These are phyloP conservation scores for Mortierella sp. DNA, from an alignment of 371 early-diverging fungal species.

Conservation along the genomic window DNA sequence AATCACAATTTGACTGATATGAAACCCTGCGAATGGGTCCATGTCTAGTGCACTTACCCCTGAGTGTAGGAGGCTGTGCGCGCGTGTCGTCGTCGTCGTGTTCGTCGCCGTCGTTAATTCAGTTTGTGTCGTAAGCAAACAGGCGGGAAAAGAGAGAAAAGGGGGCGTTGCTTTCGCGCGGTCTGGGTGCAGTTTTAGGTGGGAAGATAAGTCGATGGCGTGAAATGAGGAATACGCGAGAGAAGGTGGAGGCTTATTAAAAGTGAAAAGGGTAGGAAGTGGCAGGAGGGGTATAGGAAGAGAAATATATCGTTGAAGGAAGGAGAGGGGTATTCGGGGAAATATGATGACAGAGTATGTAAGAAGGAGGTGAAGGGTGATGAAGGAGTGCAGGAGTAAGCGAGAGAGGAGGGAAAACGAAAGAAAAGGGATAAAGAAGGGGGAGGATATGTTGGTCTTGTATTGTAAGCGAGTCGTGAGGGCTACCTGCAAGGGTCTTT, in stretches of 20 bases:
- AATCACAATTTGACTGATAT: neutral
- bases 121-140: neutral
- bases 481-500: neutral
- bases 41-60: neutral
- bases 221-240: too few relatives aligned
- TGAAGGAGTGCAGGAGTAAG: neutral
- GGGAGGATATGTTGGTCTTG: neutral
- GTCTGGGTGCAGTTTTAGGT: too few relatives aligned
- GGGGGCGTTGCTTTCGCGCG: too few relatives aligned
- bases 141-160: too few relatives aligned
- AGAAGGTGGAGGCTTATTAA: too few relatives aligned
- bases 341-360: too few relatives aligned
- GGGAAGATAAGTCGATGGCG: too few relatives aligned
- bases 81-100: neutral
- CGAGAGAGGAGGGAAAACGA: neutral
- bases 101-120: neutral
- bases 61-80: constrained; percentile 2
- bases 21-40: neutral
- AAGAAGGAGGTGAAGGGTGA: too few relatives aligned
- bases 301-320: too few relatives aligned
- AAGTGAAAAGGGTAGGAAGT: too few relatives aligned
- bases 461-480: neutral
- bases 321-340: too few relatives aligned
- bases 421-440: neutral
- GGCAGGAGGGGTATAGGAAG: too few relatives aligned